These are phyloP conservation scores for Wickerhamiella infanticola DNA, from an alignment of 1,139 yeast genomes.

Conservation along the genomic window DNA sequence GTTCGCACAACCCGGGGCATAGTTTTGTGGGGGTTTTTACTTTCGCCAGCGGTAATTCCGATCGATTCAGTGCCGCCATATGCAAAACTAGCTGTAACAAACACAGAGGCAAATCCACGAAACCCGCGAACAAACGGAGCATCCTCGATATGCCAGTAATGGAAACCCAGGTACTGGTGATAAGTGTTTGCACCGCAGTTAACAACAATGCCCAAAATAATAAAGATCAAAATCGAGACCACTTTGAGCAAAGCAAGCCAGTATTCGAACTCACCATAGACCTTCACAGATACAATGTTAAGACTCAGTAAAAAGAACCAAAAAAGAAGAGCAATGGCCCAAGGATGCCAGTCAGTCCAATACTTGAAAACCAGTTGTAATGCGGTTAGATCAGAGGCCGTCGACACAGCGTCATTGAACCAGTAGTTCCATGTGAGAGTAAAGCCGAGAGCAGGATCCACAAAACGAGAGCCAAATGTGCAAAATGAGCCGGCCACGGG, in stretches of 20 bases:
- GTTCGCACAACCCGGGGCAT: conserved; percentile 45
- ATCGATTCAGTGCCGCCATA: conserved; percentile 55
- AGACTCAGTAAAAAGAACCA: conserved; percentile 40
- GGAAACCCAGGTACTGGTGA: conserved; percentile 34
- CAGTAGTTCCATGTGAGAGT: conserved; percentile 48
- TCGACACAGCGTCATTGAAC: conserved; percentile 49
- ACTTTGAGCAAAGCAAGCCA: conserved; percentile 50
- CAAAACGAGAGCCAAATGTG: conserved; percentile 43
- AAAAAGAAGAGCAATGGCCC: conserved; percentile 41
- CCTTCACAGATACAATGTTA: conserved; percentile 39
- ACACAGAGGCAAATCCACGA: conserved; percentile 34
- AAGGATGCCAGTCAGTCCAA: conserved; percentile 47
- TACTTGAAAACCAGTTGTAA: conserved; percentile 41
- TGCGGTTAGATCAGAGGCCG: conserved; percentile 48
- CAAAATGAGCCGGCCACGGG: conserved; percentile 52
- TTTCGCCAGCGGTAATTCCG: conserved; percentile 53
- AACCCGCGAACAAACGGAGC: conserved; percentile 46
- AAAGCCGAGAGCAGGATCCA: conserved; percentile 47
- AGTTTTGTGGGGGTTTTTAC: conserved; percentile 39
- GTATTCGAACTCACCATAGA: conserved; percentile 52
- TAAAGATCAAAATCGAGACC: conserved; percentile 37
- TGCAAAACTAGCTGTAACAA: conserved; percentile 50
- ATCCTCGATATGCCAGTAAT: conserved; percentile 34
- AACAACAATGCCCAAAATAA: conserved; percentile 44
- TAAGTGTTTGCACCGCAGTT: conserved; percentile 46